Percentiles rank a stretch among this genome's conserved stretches.
Evolutionary conservation across 352 stramenopile species (phyloP).

Genomic region (Phytophthora syringae): DNA sequence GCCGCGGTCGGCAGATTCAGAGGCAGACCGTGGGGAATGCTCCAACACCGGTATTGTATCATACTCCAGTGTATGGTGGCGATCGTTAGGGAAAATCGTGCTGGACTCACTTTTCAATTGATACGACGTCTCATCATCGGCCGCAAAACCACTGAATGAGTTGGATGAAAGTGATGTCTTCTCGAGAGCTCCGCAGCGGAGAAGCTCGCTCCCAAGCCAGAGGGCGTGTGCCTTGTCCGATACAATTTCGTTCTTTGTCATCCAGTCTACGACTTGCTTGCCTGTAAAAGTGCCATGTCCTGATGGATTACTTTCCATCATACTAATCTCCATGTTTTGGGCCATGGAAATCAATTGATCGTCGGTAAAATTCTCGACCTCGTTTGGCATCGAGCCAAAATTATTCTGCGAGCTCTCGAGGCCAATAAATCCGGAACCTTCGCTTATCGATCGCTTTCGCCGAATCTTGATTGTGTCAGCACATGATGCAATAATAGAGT

Average conservation of each 20-base stretch:
- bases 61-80: constrained; percentile 29
- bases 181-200: constrained; percentile 66
- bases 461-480: constrained; percentile 54
- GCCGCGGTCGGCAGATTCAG: constrained; percentile 14
- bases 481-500: constrained; percentile 69
- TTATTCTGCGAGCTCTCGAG: constrained; percentile 37
- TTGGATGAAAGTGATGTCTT: constrained; percentile 34
- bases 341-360: constrained; percentile 82
- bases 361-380: constrained; percentile 80
- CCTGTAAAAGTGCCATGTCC: constrained; percentile 64
- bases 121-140: constrained; percentile 44
- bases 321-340: constrained; percentile 73
- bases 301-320: constrained; percentile 49
- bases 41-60: constrained; percentile 17
- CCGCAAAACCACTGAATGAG: constrained; percentile 38
- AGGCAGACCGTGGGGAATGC: constrained; percentile 14
- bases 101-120: constrained; percentile 48
- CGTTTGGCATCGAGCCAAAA: constrained; percentile 42
- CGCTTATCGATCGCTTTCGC: constrained; percentile 63
- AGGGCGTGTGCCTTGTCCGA: constrained; percentile 69
- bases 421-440: constrained; percentile 45
- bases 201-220: constrained; percentile 79
- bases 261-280: constrained; percentile 69
- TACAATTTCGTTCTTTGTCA: constrained; percentile 84
- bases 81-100: constrained; percentile 34